Percentiles rank a stretch among this genome's conserved stretches.
Conservation (phyloP, 768 basidiomycete species). For the Mycena latifolia region DNA sequence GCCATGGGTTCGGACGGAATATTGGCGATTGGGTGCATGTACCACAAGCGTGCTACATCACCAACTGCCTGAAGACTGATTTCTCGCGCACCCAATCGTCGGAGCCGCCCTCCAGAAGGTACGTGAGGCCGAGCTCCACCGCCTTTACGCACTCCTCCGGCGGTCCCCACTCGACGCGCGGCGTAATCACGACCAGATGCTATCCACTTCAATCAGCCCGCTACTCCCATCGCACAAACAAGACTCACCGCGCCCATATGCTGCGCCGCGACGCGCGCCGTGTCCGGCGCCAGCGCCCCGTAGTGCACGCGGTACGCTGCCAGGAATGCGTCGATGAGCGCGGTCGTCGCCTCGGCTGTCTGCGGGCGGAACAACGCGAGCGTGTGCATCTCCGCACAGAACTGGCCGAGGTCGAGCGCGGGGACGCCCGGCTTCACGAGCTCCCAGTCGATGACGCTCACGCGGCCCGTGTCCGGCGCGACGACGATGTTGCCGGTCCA, state of each 20-base stretch:
- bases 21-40: no score
- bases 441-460: slow-evolving; percentile 77
- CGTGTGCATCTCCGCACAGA: slow-evolving; percentile 70
- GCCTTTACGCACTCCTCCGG: slow-evolving; percentile 29
- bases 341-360: slow-evolving; percentile 49
- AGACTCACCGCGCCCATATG: slow-evolving; percentile 30
- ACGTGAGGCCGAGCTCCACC: slow-evolving; percentile 17
- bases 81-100: slow-evolving; percentile 28
- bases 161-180: slow-evolving; percentile 23
- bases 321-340: slow-evolving; percentile 59
- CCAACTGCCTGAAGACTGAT: slow-evolving; percentile 19
- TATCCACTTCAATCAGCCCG: background rate
- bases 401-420: slow-evolving; percentile 74
- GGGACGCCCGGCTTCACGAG: slow-evolving; percentile 65
- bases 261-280: slow-evolving; percentile 24
- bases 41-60: slow-evolving; percentile 7
- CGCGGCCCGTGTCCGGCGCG: slow-evolving; percentile 34
- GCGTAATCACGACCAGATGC: slow-evolving; percentile 25
- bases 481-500: slow-evolving; percentile 80
- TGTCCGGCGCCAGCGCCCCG: slow-evolving; percentile 13
- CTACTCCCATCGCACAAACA: background rate
- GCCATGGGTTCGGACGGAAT: no score
- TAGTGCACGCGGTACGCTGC: slow-evolving; percentile 49
- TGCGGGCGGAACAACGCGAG: slow-evolving; percentile 61
- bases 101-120: slow-evolving; percentile 22